Evolutionary conservation across 305 asterid genomes (phyloP), one percentile per base, ranked within the genome.

Genomic region (Ilex paraguariensis): DNA sequence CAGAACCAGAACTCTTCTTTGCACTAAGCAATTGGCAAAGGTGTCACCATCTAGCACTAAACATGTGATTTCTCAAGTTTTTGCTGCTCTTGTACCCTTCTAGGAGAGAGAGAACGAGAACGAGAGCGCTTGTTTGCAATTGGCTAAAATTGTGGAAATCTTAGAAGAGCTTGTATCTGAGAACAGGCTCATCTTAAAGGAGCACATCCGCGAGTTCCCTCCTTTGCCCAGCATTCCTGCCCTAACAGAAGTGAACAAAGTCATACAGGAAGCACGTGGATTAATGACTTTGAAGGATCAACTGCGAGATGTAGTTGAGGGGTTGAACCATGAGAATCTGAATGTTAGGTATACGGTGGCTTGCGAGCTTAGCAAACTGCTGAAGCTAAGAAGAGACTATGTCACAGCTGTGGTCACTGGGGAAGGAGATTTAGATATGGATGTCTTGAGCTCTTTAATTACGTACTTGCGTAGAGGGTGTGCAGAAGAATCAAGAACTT

Each of bases 271-370:
- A 72, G 96, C 85, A 39, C 90, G 95, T 62, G 95, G 98, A 52
- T 57, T 58, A 63, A 77, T 77, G 85, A 83, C 93, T 72, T 74
- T 87, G 78, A 84, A 86, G 73, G 97, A 93, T 81, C 97, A 87
- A 69, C 77, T 93, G 65, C 87, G 75, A 66, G 97, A 81, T 74
- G 75, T 83, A 72, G 89, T 89, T 68, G 89, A 79, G 76, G 96
- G 99, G 62, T 78, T 93, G 79, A 82, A 90, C 78, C 95, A 93
- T 74, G 97, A 90, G 78, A 93, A 86, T 77, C 73, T 90, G 81
- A 90, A 93, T 76, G 99, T 93, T 30, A 83, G 97, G 74, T 93
- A 86, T 79, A 90, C 90, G 99, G 97, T 90, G 61, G 99, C 95
- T 74, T 86, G 91, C 73, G 95, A 93, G 76, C 79, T 93, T 64